These are phyloP conservation scores for Dactylonectria macrodidyma DNA, from an alignment of 2,329 filamentous ascomycete genomes.

Conservation along the genomic window DNA sequence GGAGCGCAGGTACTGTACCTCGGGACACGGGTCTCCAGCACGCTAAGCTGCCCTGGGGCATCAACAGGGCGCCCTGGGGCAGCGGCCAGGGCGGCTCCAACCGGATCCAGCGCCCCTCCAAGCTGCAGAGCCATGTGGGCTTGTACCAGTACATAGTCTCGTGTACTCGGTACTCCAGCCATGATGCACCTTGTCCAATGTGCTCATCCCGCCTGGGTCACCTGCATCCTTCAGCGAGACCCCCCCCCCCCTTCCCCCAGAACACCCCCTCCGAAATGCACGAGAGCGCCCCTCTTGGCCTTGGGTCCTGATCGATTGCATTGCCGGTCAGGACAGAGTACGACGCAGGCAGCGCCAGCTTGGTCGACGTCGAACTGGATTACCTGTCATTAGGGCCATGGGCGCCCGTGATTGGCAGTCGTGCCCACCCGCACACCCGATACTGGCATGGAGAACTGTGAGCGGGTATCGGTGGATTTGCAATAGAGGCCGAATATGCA, in stretches of 20 bases:
- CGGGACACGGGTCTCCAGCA: neutral
- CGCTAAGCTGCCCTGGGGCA: neutral
- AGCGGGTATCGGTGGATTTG: conserved; percentile 31
- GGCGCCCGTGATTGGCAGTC: conserved; percentile 16
- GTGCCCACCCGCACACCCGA: conserved; percentile 36
- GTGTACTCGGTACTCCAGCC: conserved; percentile 24
- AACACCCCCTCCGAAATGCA: conserved; percentile 11
- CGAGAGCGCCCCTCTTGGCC: conserved; percentile 14
- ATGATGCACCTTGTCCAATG: conserved; percentile 26
- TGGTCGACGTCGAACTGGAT: neutral
- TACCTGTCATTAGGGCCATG: conserved; percentile 12
- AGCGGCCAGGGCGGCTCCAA: conserved; percentile 13
- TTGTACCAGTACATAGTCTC: conserved; percentile 36
- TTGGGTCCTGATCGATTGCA: conserved; percentile 29
- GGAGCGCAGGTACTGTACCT: conserved; percentile 22
- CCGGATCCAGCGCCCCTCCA: neutral
- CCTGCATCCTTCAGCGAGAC: conserved; percentile 41
- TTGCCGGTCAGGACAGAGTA: conserved; percentile 24
- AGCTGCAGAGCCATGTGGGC: conserved; percentile 34
- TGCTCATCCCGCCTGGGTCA: conserved; percentile 43
- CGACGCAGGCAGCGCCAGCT: conserved; percentile 7
- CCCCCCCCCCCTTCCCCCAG: neutral
- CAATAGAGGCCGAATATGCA: conserved; percentile 39
- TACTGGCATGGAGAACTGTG: conserved; percentile 36
- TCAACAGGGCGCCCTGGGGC: neutral